Conservation (phyloP, 176 grass and related monocot genomes). For the Aegilops speltoides region DNA sequence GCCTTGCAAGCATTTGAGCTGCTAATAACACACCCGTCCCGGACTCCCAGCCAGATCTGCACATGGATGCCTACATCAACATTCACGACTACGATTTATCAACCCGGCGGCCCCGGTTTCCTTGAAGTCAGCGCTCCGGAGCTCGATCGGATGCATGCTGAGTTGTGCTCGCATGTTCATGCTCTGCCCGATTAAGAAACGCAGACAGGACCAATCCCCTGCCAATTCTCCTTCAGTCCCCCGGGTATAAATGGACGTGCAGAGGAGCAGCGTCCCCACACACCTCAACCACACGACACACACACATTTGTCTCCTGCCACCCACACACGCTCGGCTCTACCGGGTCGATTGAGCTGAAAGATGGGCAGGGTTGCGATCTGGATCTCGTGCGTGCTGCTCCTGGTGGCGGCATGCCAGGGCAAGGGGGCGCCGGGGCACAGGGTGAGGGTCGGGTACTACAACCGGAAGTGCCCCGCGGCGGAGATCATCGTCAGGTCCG, state of each 20-base stretch:
- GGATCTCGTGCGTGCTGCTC: slow-evolving; percentile 8
- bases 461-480: slow-evolving; percentile 27
- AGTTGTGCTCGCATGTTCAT: slow-evolving; percentile 3
- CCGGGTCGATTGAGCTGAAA: background rate
- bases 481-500: slow-evolving; percentile 30
- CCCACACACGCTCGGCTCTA: background rate
- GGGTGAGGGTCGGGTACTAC: slow-evolving; percentile 41
- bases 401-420: slow-evolving; percentile 12
- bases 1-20: background rate
- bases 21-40: background rate
- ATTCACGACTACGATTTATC: background rate
- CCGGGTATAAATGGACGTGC: background rate
- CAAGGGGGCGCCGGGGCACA: background rate
- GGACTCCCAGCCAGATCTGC: background rate
- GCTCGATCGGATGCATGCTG: background rate
- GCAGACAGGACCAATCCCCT: background rate
- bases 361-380: slow-evolving; percentile 25
- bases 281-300: background rate
- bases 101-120: background rate
- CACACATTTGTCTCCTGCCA: background rate
- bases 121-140: background rate
- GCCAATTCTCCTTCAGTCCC: no score
- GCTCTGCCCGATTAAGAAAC: background rate
- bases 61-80: background rate
- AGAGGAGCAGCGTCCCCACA: background rate